phyloP scores from a whole-genome alignment of 257 asterid species.

The Coffea eugenioides region DNA sequence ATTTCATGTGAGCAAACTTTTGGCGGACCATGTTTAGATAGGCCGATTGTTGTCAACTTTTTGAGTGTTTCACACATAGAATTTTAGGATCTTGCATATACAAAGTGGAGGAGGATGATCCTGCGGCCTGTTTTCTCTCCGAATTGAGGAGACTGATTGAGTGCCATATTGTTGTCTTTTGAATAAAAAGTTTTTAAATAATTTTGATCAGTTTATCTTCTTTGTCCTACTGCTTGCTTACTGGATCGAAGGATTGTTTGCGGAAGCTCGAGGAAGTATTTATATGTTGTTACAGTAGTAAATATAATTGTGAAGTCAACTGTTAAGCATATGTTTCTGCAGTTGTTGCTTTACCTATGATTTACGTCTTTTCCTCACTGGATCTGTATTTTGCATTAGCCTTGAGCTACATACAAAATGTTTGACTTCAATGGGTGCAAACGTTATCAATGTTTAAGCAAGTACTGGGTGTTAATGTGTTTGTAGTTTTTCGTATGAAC shows the following conservation, averaged over 20 bases:
- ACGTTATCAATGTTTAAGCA: not conserved
- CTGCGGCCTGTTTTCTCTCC: slow-evolving; percentile 38
- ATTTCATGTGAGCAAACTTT: slow-evolving; percentile 68
- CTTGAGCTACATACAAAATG: not conserved
- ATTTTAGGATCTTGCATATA: slow-evolving; percentile 17
- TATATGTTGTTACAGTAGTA: not conserved
- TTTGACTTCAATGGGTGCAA: not conserved
- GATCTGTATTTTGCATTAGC: not conserved
- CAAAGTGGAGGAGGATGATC: slow-evolving; percentile 29
- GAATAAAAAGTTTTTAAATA: slow-evolving; percentile 19
- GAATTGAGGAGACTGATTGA: slow-evolving; percentile 39
- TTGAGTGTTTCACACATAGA: slow-evolving; percentile 15
- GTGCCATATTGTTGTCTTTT: slow-evolving; percentile 25
- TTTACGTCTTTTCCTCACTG: not conserved
- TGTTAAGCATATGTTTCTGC: not conserved
- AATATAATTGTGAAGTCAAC: not conserved
- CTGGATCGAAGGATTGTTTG: not conserved
- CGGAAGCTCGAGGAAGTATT: not conserved
- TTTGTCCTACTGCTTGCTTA: slow-evolving; percentile 1
- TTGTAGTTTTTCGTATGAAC: no score
- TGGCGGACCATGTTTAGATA: slow-evolving; percentile 4
- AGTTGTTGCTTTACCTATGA: not conserved
- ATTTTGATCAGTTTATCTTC: not conserved
- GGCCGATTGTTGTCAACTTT: slow-evolving; percentile 8
- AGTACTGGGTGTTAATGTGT: no score